Evolutionary conservation across 306 rosid genomes (phyloP), one percentile per base, ranked within the genome.

Genomic region (Quercus robur): DNA sequence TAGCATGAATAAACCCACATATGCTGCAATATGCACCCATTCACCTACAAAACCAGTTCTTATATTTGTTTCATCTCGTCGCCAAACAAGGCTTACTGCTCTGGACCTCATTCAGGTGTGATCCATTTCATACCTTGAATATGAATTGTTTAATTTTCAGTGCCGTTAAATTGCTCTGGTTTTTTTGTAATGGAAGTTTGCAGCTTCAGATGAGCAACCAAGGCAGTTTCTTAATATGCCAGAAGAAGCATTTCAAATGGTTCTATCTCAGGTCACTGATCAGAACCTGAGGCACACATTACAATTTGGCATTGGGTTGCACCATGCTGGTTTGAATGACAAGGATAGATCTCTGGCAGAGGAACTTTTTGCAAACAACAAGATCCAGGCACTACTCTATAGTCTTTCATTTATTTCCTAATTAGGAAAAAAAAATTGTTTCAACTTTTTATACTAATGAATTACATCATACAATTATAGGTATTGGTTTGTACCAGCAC

Each of bases 1-100:
- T 84, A 95, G 96, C 84, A 95, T 95, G 99, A 95, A 95, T 71
- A 95, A 95, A 89, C 98, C 99, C 73, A 84, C 98, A 38, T 93
- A 95, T 85, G 99, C 99, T 75, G 97, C 99, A 78, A 95, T 95
- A 82, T 89, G 97, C 88, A 95, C 99, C 67, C 99, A 95, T 82
- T 95, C 99, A 67, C 97, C 98, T 67, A 83, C 94, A 54, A 95
- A 93, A 85, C 99, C 99, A n/a, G 99, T 93, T 84, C 91, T 95
- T 70, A 91, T 95, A 87, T 95, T 95, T 81, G 99, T 93, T 74
- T 95, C 99, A 19, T 95, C 99, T 70, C 97, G 98, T 63, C 97
- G 98, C 51, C 99, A 95, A 81, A 95, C 99, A 79, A 90, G 99
- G 81, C 97, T 95, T 73, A 95, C 99, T 20, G 98, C 98, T 78